These are phyloP conservation scores for Coemansia sp. DNA, from an alignment of 192 early-diverging fungal species.

Conservation along the genomic window DNA sequence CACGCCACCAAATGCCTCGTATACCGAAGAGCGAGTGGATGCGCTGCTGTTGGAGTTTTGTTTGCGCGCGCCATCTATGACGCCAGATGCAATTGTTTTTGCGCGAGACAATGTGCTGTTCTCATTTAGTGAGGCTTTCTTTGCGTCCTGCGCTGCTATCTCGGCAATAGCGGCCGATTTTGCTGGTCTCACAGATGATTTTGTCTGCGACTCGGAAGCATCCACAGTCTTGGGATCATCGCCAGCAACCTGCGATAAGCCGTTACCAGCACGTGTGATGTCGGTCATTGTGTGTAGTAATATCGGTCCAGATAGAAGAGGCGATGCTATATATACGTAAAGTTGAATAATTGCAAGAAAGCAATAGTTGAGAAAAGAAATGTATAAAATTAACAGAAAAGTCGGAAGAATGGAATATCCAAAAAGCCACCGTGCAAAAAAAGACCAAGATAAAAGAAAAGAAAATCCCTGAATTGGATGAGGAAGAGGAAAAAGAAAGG, in stretches of 20 bases:
- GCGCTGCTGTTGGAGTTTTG: not conserved
- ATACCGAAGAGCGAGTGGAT: slow-evolving; percentile 20
- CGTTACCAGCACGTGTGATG: not conserved
- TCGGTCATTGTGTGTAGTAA: not conserved
- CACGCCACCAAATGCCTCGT: slow-evolving; percentile 12
- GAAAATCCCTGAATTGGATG: no score
- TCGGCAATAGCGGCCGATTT: not conserved
- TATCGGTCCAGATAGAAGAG: not conserved
- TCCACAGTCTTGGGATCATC: not conserved
- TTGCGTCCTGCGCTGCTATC: not conserved
- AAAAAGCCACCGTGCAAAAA: no score
- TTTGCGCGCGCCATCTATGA: not conserved
- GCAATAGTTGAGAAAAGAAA: not conserved
- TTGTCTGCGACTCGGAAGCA: not conserved
- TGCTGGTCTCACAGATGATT: not conserved
- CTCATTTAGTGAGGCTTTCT: not conserved
- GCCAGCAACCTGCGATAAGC: no score
- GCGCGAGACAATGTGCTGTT: not conserved
- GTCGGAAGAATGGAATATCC: no score
- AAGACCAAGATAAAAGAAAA: no score
- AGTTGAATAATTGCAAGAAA: not conserved
- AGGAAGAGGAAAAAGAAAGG: no score
- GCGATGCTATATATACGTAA: not conserved
- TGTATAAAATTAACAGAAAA: not conserved
- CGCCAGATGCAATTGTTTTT: not conserved